Percentiles rank a stretch among this genome's conserved stretches.
Conservation (phyloP, 345 rosid genomes). For the Gossypioides kirkii region DNA sequence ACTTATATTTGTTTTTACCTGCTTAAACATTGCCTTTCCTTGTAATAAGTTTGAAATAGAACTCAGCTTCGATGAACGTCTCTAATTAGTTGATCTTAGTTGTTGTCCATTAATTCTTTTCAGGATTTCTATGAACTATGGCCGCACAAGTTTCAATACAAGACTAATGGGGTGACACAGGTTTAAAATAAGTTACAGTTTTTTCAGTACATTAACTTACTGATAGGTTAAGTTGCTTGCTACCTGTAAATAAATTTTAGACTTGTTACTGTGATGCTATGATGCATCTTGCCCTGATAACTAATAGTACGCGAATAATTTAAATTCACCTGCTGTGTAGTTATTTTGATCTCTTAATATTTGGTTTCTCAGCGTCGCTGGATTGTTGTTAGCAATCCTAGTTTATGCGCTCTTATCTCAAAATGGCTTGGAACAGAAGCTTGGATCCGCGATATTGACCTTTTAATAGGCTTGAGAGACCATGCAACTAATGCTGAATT, state of each 20-base stretch:
- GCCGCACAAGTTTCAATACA: constrained; percentile 46
- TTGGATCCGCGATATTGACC: constrained; percentile 44
- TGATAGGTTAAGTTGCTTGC: neutral
- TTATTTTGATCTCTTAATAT: constrained; percentile 20
- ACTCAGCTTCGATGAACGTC: neutral
- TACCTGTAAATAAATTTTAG: neutral
- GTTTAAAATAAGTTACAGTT: constrained; percentile 14
- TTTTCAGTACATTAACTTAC: neutral
- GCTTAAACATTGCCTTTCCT: neutral
- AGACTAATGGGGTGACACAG: constrained; percentile 49
- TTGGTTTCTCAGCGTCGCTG: constrained; percentile 42
- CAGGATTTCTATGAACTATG: constrained; percentile 50
- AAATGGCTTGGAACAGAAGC: constrained; percentile 54
- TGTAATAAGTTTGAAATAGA: neutral
- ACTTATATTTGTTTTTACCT: constrained; percentile 1
- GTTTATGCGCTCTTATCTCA: constrained; percentile 41
- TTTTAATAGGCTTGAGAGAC: constrained; percentile 42
- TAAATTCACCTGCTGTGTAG: constrained; percentile 1
- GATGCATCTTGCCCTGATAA: neutral
- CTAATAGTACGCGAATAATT: neutral
- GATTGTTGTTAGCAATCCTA: constrained; percentile 51
- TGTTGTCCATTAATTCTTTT: constrained; percentile 6
- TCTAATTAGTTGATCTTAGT: neutral
- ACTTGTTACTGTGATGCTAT: neutral
- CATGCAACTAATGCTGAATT: constrained; percentile 29